Base-by-base conservation (phyloP, 352 stramenopile species). In the Pythium insidiosum region DNA sequence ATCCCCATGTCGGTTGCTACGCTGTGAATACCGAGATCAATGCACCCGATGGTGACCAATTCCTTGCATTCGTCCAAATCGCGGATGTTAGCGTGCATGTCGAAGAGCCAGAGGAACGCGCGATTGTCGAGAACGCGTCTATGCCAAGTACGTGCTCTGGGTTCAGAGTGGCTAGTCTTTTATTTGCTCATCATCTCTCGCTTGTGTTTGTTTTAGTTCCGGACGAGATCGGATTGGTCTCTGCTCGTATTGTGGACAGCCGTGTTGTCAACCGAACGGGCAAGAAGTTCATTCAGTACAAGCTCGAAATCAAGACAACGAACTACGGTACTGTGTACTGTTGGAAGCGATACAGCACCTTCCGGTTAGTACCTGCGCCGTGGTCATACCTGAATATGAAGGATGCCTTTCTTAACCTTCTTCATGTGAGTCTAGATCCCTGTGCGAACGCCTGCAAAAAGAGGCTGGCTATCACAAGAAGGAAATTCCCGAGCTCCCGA, bases 261-360 rank as follows among this genome's bases (percentile, higher is more conserved):
- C 77, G 79, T 37, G 76, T 94, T 45, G 71, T 91, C 38, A 89
- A 88, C 48, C 72, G 69, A 31, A 88, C 69, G 28, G 74, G 74
- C 50, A 88, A 88, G 53, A 91, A 91, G 56, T 94, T 90, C 43
- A 88, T 94, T 40, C 78, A 94, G 63, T 94, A 94, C 70, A 90
- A 94, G 56, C 59, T 94, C 30, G 78, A 94, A 62, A 88, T 94
- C 55, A 66, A 73, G 49, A 94, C 81, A 39, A 84, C 56, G 30
- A 94, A 91, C 68, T 91, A 89, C 56, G 81, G 81, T 68, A 94
- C 81, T 11, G 65, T 94, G 16, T 90, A 72, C 58, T 89, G 74
- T 62, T 94, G 81, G 81, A 91, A 91, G 51, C 81, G 81, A 34
- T 94, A 90, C 76, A 85, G 69, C 56, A 94, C 81, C 5, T 94